Base-by-base conservation (phyloP, 192 early-diverging fungal species). In the Rhizoclosmatium globosum region DNA sequence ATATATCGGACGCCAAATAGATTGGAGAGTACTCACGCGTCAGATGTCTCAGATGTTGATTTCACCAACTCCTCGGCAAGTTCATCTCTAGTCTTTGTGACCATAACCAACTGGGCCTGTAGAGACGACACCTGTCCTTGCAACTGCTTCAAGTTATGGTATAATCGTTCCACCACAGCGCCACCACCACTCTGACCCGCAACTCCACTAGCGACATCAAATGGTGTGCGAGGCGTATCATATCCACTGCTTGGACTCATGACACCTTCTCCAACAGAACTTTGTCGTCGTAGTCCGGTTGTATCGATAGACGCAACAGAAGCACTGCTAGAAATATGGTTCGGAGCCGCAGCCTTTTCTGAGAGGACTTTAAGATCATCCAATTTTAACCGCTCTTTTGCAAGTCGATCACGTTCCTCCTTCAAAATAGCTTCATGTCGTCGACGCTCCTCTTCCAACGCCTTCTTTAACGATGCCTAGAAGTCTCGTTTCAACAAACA, bases 51-150 rank as follows among this genome's bases (percentile, higher is more conserved):
- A 56, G 84, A 73, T 1, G 93, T 89, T 76, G 92, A 76, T 64
- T 86, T 87, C 1, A 94, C 90, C 38, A 97, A 82, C 71, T 94
- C 91, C 68, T 93, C 93, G 19, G 94, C 86, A 4, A 94, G 71
- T 68, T 93, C 91, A 86, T 91, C 87, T 79, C 92, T 82, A 45
- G 88, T 89, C 77, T 88, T 88, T 7, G 85, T 88, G 4, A 89
- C 82, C 71, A 86, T 83, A 23, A 92, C 85, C 15, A 93, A 74
- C 79, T 95, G 94, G 11, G 85, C 82, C 23, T 90, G 88, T 47
- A 93, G 78, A 21, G 90, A 87, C n/a, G 82, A 78, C 31, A 93
- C 78, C 67, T 95, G 94, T 6, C 90, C 88, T 68, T 93, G 90
- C 23, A 93, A 75, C 38, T 92, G 89, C 43, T 88, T 86, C 21